A percentile compares a stretch with the other conserved stretches of the same genome.
Conservation (phyloP, 139 green algal species). For the Parachlorella kessleri region DNA sequence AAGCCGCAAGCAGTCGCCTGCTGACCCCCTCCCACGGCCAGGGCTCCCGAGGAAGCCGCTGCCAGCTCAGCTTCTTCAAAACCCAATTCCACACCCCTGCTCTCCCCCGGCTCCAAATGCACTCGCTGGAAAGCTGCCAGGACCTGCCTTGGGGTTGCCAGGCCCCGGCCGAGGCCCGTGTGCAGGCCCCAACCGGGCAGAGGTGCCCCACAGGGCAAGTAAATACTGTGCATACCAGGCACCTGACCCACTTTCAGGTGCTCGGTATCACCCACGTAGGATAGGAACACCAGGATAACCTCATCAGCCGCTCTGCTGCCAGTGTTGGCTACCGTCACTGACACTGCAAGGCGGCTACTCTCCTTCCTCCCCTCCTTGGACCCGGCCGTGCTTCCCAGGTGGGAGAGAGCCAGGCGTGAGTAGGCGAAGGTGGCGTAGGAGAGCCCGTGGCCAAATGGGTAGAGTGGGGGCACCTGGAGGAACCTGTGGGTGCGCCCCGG, state of each 20-base stretch:
- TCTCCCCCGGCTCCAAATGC: not conserved
- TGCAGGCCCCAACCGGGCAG: not conserved
- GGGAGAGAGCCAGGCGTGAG: not conserved
- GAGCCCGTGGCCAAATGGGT: constrained; percentile 36
- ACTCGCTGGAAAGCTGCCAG: constrained; percentile 10
- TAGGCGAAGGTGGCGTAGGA: constrained; percentile 36
- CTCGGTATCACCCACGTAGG: too few species aligned
- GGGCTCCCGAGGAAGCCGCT: not conserved
- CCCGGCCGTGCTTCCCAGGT: too few species aligned
- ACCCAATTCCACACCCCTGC: not conserved
- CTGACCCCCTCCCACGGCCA: too few species aligned
- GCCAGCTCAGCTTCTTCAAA: not conserved
- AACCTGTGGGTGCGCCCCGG: constrained; percentile 37
- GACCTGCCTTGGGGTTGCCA: not conserved
- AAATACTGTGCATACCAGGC: too few species aligned
- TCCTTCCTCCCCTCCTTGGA: too few species aligned
- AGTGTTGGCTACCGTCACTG: not conserved
- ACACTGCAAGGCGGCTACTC: too few species aligned
- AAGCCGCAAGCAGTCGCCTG: too few species aligned
- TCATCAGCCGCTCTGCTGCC: not conserved
- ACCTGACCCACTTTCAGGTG: too few species aligned
- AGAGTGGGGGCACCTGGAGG: constrained; percentile 20
- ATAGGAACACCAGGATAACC: constrained; percentile 4
- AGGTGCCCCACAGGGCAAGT: too few species aligned
- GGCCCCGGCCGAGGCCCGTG: too few species aligned